A percentile compares a stretch with the other conserved stretches of the same genome.
Evolutionary conservation across 1,284 basidiomycete species (phyloP).

Genomic region (Apiotrichum sp.): DNA sequence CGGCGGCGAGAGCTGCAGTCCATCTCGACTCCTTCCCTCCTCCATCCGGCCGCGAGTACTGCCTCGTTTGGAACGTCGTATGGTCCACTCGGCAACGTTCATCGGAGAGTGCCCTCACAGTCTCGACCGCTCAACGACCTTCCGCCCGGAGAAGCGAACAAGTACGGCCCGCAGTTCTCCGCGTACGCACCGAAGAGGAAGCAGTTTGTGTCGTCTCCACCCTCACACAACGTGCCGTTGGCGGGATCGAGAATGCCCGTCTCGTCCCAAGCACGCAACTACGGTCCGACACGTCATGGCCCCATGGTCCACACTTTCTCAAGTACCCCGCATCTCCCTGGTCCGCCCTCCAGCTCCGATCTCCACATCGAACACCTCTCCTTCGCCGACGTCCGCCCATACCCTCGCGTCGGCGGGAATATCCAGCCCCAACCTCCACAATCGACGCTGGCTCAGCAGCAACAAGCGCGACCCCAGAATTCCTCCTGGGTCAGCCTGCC

Average conservation of each 20-base stretch:
- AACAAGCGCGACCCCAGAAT: neutral
- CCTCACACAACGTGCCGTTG: neutral
- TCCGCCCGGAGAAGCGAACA: neutral
- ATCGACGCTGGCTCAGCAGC: neutral
- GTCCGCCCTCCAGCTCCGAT: neutral
- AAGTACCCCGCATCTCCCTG: neutral
- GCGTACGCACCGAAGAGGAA: neutral
- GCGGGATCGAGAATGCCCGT: constrained; percentile 36
- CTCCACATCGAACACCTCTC: neutral
- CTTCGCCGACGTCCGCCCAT: neutral
- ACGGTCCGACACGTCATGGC: too few relatives aligned
- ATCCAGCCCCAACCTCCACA: neutral
- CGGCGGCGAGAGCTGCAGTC: constrained; percentile 1
- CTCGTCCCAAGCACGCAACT: constrained; percentile 10
- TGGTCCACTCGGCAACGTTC: neutral
- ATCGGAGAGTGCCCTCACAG: neutral
- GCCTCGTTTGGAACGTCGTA: constrained; percentile 1
- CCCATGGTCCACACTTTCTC: neutral
- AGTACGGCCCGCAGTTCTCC: neutral
- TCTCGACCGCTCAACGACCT: neutral
- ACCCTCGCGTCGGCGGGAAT: constrained; percentile 12
- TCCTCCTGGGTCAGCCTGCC: neutral
- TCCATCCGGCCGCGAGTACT: neutral
- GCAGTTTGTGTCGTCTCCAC: neutral
- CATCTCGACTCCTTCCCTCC: constrained; percentile 3